Evolutionary conservation across 306 rosid genomes (phyloP), one percentile per base, ranked within the genome.

Genomic region (Corylus americana): DNA sequence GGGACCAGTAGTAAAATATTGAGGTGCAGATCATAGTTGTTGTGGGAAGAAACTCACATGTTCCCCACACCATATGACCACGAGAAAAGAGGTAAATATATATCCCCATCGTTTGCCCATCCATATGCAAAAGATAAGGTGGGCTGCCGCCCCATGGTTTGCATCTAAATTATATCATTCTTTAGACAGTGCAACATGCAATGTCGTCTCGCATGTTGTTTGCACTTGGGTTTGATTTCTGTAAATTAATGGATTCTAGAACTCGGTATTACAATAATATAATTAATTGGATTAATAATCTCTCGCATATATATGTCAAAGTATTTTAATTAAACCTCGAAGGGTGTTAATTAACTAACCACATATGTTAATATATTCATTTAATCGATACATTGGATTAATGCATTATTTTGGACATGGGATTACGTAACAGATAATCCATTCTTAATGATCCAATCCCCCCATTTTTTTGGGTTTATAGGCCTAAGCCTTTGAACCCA

Each of bases 141-240:
- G 45, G 79, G 69, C 62, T 44, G n/a, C 77, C 45, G 55, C 82
- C 77, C 73, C 82, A 51, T 47, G 74, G 35, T 45, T 62, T 68
- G 10, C 54, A 18, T 37, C 39, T 55, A 31, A 42, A 42, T 35
- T 73, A 71, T 62, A 57, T 20, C 9, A 42, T 55, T 51, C 47
- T 8, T 39, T 47, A 5, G 64, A 61, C 59, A 76, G 73, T 8
- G 48, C 68, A 57, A 29, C 57, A 77, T 75, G 69, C 55, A 44
- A 44, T 55, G 7, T 74, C 70, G 22, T 22, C 22, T 55, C 31
- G 58, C 20, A 3, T 55, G 37, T 20, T 4, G 49, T 14, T 49
- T 29, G 13, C 63, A 49, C 14, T 49, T 9, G 3, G 14, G 53
- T 10, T 14, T 49, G 13, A 10, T 2, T 1, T 54, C 59, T 2